These are phyloP conservation scores for Cicer arietinum DNA, from an alignment of 306 rosid genomes.

Conservation along the genomic window DNA sequence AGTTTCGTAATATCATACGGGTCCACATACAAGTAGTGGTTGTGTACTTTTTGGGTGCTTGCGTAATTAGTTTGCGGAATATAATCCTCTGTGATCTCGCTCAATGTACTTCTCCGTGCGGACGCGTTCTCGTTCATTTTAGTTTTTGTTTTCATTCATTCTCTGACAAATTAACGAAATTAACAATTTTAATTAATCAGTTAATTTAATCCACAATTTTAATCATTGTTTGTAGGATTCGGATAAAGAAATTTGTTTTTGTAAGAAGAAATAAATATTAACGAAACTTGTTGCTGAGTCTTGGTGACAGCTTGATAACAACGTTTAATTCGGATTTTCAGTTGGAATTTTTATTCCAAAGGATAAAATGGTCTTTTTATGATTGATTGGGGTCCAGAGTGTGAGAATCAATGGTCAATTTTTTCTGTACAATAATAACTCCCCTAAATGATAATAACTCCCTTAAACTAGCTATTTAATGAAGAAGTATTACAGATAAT, in stretches of 20 bases:
- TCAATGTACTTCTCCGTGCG: constrained; percentile 22
- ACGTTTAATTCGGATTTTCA: constrained; percentile 28
- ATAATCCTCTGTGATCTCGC: constrained; percentile 4
- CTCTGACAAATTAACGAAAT: background rate
- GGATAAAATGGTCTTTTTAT: constrained; percentile 40
- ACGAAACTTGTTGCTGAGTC: background rate
- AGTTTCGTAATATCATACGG: constrained; percentile 43
- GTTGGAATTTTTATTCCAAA: constrained; percentile 35
- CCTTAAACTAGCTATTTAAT: too few relatives aligned
- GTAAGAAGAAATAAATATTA: too few relatives aligned
- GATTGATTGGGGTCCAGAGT: constrained; percentile 1
- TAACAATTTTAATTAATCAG: too few relatives aligned
- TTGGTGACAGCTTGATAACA: background rate
- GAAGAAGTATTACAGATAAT: too few relatives aligned
- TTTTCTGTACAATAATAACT: too few relatives aligned
- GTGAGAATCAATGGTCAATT: background rate
- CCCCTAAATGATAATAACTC: too few relatives aligned
- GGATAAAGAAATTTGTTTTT: too few relatives aligned
- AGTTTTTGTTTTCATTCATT: background rate
- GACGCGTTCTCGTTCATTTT: constrained; percentile 25
- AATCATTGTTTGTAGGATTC: too few relatives aligned
- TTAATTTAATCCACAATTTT: too few relatives aligned
- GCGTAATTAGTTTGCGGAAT: background rate
- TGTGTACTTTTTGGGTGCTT: constrained; percentile 44
- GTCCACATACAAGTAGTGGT: constrained; percentile 51